A percentile compares a stretch with the other conserved stretches of the same genome.
Conservation (phyloP, 257 asterid genomes). For the Craterostigma plantagineum region DNA sequence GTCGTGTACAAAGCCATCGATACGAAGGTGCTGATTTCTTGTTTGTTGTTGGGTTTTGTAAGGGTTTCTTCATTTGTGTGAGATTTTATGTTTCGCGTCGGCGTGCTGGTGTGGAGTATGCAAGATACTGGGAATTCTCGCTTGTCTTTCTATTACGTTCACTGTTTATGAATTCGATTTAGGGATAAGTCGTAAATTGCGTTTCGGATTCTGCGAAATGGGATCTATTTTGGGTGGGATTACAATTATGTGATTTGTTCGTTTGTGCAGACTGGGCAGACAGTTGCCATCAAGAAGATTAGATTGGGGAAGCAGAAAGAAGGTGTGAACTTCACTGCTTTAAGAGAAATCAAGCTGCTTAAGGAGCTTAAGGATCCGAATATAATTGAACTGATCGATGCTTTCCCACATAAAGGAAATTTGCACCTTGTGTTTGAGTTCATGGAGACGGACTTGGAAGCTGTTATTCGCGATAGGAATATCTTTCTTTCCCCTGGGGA, state of each 20-base stretch:
- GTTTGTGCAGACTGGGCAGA: constrained; percentile 66
- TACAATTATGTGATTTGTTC: background rate
- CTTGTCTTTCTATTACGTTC: too few relatives aligned
- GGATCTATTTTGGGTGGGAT: constrained; percentile 1
- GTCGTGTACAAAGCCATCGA: constrained; percentile 87
- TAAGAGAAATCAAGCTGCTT: constrained; percentile 84
- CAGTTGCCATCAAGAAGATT: constrained; percentile 91
- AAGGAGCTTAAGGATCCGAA: constrained; percentile 89
- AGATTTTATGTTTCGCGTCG: background rate
- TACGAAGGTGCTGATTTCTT: constrained; percentile 35
- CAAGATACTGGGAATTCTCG: too few relatives aligned
- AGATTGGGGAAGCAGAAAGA: constrained; percentile 93
- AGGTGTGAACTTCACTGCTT: constrained; percentile 89
- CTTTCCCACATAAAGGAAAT: constrained; percentile 85
- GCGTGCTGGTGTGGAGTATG: background rate
- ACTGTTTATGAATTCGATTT: background rate
- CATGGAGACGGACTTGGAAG: constrained; percentile 98
- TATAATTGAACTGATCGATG: constrained; percentile 79
- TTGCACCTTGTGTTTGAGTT: constrained; percentile 96
- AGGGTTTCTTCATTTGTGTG: constrained; percentile 10
- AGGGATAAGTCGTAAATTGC: background rate
- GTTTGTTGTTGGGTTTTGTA: background rate
- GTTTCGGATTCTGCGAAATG: background rate
- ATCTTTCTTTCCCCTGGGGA: constrained; percentile 90
- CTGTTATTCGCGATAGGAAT: constrained; percentile 89